phyloP scores from a whole-genome alignment of 1,284 basidiomycete genomes.

The Pascua guehoae region DNA sequence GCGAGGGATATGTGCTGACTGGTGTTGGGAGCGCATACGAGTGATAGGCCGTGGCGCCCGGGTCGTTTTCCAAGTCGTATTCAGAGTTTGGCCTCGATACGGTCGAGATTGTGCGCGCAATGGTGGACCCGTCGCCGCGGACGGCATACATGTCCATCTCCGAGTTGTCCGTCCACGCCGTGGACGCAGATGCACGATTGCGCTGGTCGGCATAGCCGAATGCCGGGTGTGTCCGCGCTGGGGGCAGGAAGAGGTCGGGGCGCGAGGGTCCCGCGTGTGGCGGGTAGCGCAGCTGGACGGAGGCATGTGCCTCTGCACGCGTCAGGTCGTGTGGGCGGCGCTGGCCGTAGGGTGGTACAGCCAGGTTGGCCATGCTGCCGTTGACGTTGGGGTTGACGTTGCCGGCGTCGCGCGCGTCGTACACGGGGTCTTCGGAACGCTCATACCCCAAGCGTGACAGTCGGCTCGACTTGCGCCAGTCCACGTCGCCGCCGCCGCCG shows the following conservation, averaged over 20 bases:
- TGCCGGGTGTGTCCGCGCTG: too few relatives aligned
- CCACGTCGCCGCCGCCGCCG: neutral
- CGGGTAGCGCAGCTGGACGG: constrained; percentile 6
- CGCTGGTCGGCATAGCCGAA: too few relatives aligned
- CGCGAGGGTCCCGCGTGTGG: neutral
- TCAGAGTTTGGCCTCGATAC: constrained; percentile 19
- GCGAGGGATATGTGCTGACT: neutral
- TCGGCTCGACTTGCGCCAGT: neutral
- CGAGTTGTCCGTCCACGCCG: constrained; percentile 31
- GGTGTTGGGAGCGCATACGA: too few relatives aligned
- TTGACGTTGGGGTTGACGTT: too few relatives aligned
- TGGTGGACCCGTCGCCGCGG: constrained; percentile 28
- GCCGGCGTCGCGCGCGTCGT: neutral
- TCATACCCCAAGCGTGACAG: neutral
- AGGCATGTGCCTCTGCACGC: constrained; percentile 9
- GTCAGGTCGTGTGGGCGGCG: neutral
- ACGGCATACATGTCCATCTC: constrained; percentile 33
- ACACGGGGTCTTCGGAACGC: neutral
- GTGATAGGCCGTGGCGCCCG: constrained; percentile 4
- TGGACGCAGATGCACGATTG: neutral
- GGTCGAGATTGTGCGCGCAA: constrained; percentile 34
- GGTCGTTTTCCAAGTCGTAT: constrained; percentile 18
- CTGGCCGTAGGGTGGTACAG: neutral
- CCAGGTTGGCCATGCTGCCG: neutral
- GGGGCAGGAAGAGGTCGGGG: neutral